Base-by-base conservation (phyloP, 2,329 filamentous ascomycete species). In the Fusarium illudens region DNA sequence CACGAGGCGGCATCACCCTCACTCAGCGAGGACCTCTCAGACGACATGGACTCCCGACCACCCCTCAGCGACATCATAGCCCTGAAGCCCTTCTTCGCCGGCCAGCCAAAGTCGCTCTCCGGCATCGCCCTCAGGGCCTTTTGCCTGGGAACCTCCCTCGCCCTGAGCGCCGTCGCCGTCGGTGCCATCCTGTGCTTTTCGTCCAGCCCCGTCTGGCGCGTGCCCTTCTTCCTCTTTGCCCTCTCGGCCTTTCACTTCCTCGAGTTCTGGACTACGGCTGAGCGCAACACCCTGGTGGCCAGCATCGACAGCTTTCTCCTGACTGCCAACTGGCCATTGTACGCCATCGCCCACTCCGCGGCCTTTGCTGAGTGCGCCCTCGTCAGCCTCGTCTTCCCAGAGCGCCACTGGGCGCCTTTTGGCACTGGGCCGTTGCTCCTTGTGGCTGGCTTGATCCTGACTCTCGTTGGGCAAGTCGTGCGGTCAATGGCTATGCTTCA, bases 221-320 rank as follows among this genome's bases (percentile, higher is more conserved):
- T 86, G 8, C 86, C 88, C 29, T 88, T 90, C 77, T 95, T 95
- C 81, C 75, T 91, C 49, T 81, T 82, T 53, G 83, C 89, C 13
- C 89, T 98, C 49, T 86, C 90, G 25, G 73, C 91, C 29, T 98
- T 98, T 81, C 96, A 99, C 83, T 98, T 97, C 80, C 89, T 98
- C 78, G 96, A 99, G 80, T 99, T 94, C 84, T 97, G 90, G 85
- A 93, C 90, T 30, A 97, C 95, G 0, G 94, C 95, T 9, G 83
- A 85, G 58, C 92, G 92, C 81, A 98, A 98, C 79, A 93, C 92
- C 0, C 84, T 86, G 15, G 84, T 89, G 53, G 93, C 92, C 19
- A 87, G 85, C 22, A 83, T 94, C 19, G 86, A 87, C 55, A 91
- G 92, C 33, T 99, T 96, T 78, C 87, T 99, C 13, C 85, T 98